These are phyloP conservation scores for Straminergon stramineum DNA, from an alignment of 225 moss, liverwort and hornwort species.

Conservation along the genomic window DNA sequence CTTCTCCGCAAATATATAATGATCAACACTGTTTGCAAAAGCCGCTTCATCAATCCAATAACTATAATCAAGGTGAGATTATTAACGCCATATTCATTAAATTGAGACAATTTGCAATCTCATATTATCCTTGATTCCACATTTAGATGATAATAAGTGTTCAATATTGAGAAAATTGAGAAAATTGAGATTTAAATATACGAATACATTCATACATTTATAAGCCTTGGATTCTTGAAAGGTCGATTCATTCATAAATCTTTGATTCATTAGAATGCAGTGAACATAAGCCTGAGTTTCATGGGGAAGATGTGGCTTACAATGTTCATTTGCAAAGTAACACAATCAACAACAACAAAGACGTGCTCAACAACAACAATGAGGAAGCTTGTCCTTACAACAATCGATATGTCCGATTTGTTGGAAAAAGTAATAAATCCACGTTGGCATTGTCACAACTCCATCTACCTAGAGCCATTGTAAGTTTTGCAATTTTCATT, in stretches of 20 bases:
- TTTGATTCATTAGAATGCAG: neutral
- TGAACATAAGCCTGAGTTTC: neutral
- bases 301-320: neutral
- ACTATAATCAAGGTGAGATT: neutral
- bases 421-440: neutral
- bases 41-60: neutral
- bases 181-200: too few relatives aligned
- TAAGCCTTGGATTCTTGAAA: too few relatives aligned
- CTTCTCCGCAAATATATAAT: neutral
- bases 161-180: too few relatives aligned
- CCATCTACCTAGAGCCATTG: neutral
- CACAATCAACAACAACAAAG: neutral
- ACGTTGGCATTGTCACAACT: neutral
- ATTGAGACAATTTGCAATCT: too few relatives aligned
- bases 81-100: too few relatives aligned
- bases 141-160: too few relatives aligned
- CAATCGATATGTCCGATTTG: constrained; percentile 15
- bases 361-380: neutral
- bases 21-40: neutral
- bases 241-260: too few relatives aligned
- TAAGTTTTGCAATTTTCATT: neutral
- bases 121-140: too few relatives aligned
- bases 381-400: neutral
- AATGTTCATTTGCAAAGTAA: neutral
- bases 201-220: too few relatives aligned